Base-by-base conservation (phyloP, 345 rosid genomes). In the Camelina neglecta region DNA sequence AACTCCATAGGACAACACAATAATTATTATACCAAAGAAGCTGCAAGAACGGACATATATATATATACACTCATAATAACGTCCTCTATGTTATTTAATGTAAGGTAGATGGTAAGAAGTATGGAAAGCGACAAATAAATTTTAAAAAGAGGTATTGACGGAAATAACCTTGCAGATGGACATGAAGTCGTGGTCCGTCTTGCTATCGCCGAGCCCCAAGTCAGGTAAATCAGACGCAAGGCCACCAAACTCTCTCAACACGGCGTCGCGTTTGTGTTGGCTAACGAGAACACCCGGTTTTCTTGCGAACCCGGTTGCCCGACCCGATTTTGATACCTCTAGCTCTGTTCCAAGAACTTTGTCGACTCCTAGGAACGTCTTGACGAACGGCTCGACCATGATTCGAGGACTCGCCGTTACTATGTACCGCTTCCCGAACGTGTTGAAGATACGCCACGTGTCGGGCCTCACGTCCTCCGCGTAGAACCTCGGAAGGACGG, bases 401-500 rank as follows among this genome's bases (percentile, higher is more conserved):
- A 95, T 74, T 45, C 93, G 80, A 2, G 98, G 99, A 79, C 75
- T 89, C 1, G 93, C 97, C 4, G 99, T 90, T 7, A 95, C 73
- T 3, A 95, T 77, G 65, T 84, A 90, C 15, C 96, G 80, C 70
- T 81, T 89, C 9, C 97, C 97, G 6, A 90, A 95, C 8, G 96
- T 85, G 60, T 80, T 90, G 81, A 92, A 92, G 59, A 95, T 86
- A 58, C 77, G 73, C 97, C 98, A 95, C 2, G 88, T 78, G 47
- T 92, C 91, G 0, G 93, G 96, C 69, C 85, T 96, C 49, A 95
- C 98, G 60, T 95, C 98, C 55, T 92, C 98, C 0, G 94, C 88
- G 54, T 90, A 95, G 74, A 95, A 95, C 68, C 71, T 89, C 0
- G 99, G 91, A 48, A 94, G 79, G 7, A 94, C 96, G 6, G 97